Evolutionary conservation across 768 basidiomycete species (phyloP).

Genomic region (Leucosporidium scottii): DNA sequence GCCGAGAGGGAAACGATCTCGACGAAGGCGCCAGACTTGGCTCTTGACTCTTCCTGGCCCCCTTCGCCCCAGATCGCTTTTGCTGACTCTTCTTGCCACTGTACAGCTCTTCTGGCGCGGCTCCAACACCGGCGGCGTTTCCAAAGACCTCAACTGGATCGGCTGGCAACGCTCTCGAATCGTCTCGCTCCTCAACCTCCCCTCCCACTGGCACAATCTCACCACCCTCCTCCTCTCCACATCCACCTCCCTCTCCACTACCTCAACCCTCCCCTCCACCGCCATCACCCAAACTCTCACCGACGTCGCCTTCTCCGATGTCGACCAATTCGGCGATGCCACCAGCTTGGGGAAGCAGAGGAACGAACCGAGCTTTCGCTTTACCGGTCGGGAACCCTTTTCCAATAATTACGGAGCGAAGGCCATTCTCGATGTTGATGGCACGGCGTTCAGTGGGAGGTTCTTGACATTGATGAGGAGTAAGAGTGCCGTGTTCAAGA

Average conservation of each 20-base stretch:
- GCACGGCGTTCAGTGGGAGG: conserved; percentile 16
- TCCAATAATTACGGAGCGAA: conserved; percentile 6
- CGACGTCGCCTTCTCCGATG: conserved; percentile 7
- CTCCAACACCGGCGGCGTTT: conserved; percentile 15
- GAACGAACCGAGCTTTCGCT: conserved; percentile 14
- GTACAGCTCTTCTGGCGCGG: conserved; percentile 20
- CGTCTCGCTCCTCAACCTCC: conserved; percentile 10
- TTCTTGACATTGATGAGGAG: conserved; percentile 4
- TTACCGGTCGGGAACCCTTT: conserved; percentile 4
- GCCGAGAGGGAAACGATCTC: no score
- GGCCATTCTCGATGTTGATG: conserved; percentile 13
- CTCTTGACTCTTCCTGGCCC: no score
- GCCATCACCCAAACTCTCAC: conserved; percentile 5
- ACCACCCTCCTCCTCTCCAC: conserved; percentile 4
- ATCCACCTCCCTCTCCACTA: neutral
- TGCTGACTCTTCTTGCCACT: neutral
- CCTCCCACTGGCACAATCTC: conserved; percentile 8
- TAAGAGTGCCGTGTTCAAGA: conserved; percentile 4
- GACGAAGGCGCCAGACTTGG: no score
- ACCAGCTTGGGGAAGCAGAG: neutral
- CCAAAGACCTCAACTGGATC: conserved; percentile 5
- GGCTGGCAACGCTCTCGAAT: conserved; percentile 16
- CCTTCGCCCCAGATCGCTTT: no score
- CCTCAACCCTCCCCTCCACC: neutral
- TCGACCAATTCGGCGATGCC: conserved; percentile 5